A percentile compares a stretch with the other conserved stretches of the same genome.
Evolutionary conservation across 23 red algal genomes (phyloP).

Genomic region (Chondrus crispus): DNA sequence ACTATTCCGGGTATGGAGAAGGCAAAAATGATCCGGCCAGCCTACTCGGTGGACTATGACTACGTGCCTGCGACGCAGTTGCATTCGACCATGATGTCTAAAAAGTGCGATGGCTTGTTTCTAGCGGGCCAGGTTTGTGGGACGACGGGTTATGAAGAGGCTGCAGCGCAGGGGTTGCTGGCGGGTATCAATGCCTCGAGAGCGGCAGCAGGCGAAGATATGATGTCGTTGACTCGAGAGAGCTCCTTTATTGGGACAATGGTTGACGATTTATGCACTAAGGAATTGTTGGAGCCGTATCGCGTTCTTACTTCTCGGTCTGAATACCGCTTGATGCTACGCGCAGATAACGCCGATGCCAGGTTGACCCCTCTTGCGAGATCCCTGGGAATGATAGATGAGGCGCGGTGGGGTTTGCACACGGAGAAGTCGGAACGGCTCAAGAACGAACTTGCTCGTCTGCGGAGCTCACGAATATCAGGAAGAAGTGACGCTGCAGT

Average conservation of each 20-base stretch:
- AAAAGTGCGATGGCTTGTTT: slow-evolving; percentile 86
- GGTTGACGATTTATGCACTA: slow-evolving; percentile 97
- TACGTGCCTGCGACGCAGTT: slow-evolving; percentile 95
- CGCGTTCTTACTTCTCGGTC: slow-evolving; percentile 96
- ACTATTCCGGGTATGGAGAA: slow-evolving; percentile 93
- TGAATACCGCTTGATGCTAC: slow-evolving; percentile 91
- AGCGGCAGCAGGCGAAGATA: slow-evolving; percentile 23
- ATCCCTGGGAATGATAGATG: slow-evolving; percentile 89
- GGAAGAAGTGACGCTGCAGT: slow-evolving; percentile 14
- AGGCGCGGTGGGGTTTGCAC: slow-evolving; percentile 80
- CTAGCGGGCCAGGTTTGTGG: slow-evolving; percentile 96
- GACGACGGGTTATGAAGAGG: slow-evolving; percentile 99
- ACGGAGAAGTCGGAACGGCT: slow-evolving; percentile 69
- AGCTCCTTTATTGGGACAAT: slow-evolving; percentile 94
- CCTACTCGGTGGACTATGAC: slow-evolving; percentile 98
- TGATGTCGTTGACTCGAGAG: slow-evolving; percentile 70
- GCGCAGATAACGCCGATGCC: slow-evolving; percentile 95
- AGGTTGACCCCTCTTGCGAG: slow-evolving; percentile 85
- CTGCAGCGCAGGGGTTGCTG: slow-evolving; percentile 89
- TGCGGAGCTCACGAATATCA: slow-evolving; percentile 38
- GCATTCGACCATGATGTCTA: slow-evolving; percentile 75
- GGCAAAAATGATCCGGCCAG: slow-evolving; percentile 93
- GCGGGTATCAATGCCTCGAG: slow-evolving; percentile 88
- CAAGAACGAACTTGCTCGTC: slow-evolving; percentile 49
- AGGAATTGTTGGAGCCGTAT: slow-evolving; percentile 95